A percentile compares a stretch with the other conserved stretches of the same genome.
These are phyloP conservation scores for Bretziella fagacearum DNA, from an alignment of 2,329 filamentous ascomycete genomes.

Conservation along the genomic window DNA sequence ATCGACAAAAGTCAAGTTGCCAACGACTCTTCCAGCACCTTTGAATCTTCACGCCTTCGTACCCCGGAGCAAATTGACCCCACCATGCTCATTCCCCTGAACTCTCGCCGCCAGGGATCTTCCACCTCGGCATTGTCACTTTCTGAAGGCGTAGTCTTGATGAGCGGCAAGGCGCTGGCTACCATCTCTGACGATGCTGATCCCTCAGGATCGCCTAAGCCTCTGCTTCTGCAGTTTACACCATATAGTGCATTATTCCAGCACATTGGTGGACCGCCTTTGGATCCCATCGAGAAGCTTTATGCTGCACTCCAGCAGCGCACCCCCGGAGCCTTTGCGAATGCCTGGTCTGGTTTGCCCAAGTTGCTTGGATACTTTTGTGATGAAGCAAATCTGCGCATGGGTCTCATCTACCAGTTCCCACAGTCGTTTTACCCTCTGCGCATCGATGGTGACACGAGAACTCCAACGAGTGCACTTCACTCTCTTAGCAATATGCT, in stretches of 20 bases:
- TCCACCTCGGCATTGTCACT: background rate
- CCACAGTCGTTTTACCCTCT: conserved; percentile 37
- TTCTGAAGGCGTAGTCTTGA: conserved; percentile 22
- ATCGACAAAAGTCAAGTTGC: background rate
- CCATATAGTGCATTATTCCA: conserved; percentile 45
- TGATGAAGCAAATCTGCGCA: conserved; percentile 49
- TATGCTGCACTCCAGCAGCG: conserved; percentile 40
- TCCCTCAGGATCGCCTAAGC: conserved; percentile 18
- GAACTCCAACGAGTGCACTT: conserved; percentile 36
- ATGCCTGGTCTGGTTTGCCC: conserved; percentile 40
- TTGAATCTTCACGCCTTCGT: conserved; percentile 43
- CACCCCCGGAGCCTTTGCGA: conserved; percentile 20
- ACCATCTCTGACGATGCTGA: conserved; percentile 3
- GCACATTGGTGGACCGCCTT: conserved; percentile 27
- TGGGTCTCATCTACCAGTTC: conserved; percentile 60
- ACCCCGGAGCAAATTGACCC: conserved; percentile 45
- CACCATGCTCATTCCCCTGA: conserved; percentile 31
- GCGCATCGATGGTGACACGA: conserved; percentile 1
- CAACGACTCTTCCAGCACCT: conserved; percentile 18
- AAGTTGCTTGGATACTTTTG: conserved; percentile 55
- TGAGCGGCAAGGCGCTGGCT: conserved; percentile 27
- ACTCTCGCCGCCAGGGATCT: background rate
- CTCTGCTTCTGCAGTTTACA: conserved; percentile 55
- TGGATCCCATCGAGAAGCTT: conserved; percentile 47
- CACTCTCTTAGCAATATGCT: conserved; percentile 40